Percentiles rank a stretch among this genome's conserved stretches.
Evolutionary conservation across 2,329 filamentous ascomycete genomes (phyloP).

Genomic region (Myotisia sp.): DNA sequence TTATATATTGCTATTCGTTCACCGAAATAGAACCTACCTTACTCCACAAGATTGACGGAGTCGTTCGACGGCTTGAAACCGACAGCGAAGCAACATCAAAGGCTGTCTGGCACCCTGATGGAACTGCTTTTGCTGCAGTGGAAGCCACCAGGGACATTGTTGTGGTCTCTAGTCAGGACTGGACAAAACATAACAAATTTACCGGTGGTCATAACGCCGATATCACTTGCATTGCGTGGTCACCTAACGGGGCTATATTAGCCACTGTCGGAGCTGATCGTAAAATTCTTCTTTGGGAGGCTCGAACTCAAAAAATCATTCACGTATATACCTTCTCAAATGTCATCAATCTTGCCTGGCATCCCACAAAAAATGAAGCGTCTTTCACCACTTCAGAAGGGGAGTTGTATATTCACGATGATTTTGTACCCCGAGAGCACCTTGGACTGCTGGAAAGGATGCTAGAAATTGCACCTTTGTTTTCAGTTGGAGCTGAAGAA

Average conservation of each 20-base stretch:
- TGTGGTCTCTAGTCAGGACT: conserved; percentile 75
- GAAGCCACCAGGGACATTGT: conserved; percentile 73
- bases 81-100: conserved; percentile 62
- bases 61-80: conserved; percentile 65
- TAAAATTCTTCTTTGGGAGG: conserved; percentile 60
- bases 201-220: conserved; percentile 65
- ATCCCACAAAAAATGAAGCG: conserved; percentile 72
- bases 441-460: conserved; percentile 35
- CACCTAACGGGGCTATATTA: conserved; percentile 80
- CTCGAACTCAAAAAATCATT: conserved; percentile 69
- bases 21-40: conserved; percentile 65
- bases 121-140: conserved; percentile 72
- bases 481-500: conserved; percentile 63
- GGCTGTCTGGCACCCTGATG: conserved; percentile 86
- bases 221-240: conserved; percentile 82
- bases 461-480: conserved; percentile 67
- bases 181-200: conserved; percentile 74
- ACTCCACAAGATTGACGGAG: conserved; percentile 67
- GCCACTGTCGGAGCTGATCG: conserved; percentile 45
- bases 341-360: conserved; percentile 78
- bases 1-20: conserved; percentile 80
- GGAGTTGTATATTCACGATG: conserved; percentile 73
- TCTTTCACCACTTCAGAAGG: conserved; percentile 89
- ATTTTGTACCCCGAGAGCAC: conserved; percentile 40
- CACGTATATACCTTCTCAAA: conserved; percentile 66